These are phyloP conservation scores for Penicillium cataractarum DNA, from an alignment of 495 filamentous ascomycete genomes.

Conservation along the genomic window DNA sequence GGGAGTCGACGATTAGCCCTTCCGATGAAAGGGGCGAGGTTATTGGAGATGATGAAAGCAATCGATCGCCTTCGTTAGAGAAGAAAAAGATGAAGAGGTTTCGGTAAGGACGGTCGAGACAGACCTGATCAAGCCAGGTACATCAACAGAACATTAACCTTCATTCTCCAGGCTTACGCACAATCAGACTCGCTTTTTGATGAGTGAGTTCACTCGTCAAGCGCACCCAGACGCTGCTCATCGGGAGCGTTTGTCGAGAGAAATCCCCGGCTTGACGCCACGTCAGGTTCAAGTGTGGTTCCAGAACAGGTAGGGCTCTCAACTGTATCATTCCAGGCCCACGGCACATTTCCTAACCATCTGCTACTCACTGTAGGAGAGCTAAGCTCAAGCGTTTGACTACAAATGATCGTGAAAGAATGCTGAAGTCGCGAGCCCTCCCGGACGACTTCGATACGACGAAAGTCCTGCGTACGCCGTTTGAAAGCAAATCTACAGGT, in stretches of 20 bases:
- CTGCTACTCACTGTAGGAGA: conserved; percentile 55
- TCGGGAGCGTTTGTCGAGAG: conserved; percentile 83
- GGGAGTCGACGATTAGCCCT: conserved; percentile 35
- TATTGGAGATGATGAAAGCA: conserved; percentile 28
- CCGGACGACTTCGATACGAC: conserved; percentile 93
- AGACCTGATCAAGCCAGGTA: background rate
- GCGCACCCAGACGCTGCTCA: conserved; percentile 94
- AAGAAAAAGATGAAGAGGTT: conserved; percentile 96
- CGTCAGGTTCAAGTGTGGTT: conserved; percentile 99
- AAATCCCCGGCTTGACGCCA: conserved; percentile 91
- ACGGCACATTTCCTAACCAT: conserved; percentile 28
- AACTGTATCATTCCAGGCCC: conserved; percentile 6
- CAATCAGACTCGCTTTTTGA: conserved; percentile 93
- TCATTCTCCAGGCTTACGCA: conserved; percentile 75
- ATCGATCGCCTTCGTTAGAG: conserved; percentile 52
- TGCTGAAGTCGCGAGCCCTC: conserved; percentile 90
- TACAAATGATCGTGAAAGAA: conserved; percentile 88
- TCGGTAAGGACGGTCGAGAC: conserved; percentile 60
- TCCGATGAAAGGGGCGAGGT: conserved; percentile 40
- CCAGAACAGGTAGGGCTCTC: conserved; percentile 80
- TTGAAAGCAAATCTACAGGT: conserved; percentile 39
- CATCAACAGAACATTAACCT: conserved; percentile 8
- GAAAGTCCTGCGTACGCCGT: conserved; percentile 83
- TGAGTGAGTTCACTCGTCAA: conserved; percentile 96
- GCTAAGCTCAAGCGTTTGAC: conserved; percentile 95